Evolutionary conservation across 1,284 basidiomycete species (phyloP), one percentile per base, ranked within the genome.

Genomic region (Exsudoporus floridanus): DNA sequence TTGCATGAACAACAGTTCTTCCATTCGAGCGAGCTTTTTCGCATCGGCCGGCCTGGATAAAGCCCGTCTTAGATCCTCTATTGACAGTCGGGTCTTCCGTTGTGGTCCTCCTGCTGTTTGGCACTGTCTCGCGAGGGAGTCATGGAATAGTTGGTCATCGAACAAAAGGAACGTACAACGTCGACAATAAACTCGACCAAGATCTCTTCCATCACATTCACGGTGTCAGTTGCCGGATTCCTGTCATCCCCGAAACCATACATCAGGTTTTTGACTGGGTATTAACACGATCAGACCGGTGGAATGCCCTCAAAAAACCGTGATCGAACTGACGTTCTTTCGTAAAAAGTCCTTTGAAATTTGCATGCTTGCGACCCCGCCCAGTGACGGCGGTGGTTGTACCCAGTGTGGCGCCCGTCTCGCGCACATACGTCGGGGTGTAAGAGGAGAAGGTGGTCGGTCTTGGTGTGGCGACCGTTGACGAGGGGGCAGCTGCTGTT

Each of bases 191-290:
- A 95, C 67, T 95, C 92, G 41, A 95, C 83, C 37, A 95, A 75
- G 57, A 97, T 94, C 67, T 96, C 94, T 69, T 97, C 94, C 87
- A 97, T 91, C 28, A 97, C 88, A 62, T 85, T 87, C 28, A 95
- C 88, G 0, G 90, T 88, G 60, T 96, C 94, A 42, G 83, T 87
- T 8, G 90, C 84, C 1, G 93, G 91, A 59, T 92, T 89, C 18
- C 89, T 81, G 64, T 92, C 90, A 66, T 97, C 94, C 18, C 94
- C 94, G 67, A 94, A 97, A n/a, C 90, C 92, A 64, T 94, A 96
- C 93, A 96, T 95, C 49, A 96, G 76, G 53, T 82, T 88, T 57
- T 88, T 84, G 53, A 96, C 92, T 94, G 59, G 7, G 54, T 31
- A 12, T 13, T 7, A 27, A n/a, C 54, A 46, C 23, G 28, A 40